Evolutionary conservation across 1,284 basidiomycete genomes (phyloP).

Genomic region (Flammula alnicola): DNA sequence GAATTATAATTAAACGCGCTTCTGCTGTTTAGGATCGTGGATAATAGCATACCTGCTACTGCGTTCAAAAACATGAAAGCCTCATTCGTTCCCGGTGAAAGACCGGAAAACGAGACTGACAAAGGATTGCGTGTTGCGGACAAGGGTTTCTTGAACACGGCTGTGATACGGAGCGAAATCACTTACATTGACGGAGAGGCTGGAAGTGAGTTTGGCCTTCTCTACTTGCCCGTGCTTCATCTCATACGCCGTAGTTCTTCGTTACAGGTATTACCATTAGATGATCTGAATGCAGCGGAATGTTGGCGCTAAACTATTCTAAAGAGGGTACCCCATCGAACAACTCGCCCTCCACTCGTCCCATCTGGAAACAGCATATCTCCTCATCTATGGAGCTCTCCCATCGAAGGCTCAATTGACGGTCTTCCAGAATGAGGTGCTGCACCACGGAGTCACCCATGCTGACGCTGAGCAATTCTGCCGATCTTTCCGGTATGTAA

Average conservation of each 20-base stretch:
- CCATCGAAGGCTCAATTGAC: conserved; percentile 67
- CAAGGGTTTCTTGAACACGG: conserved; percentile 86
- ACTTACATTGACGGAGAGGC: conserved; percentile 89
- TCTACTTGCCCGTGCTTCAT: background rate
- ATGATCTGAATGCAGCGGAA: background rate
- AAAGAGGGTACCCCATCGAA: conserved; percentile 92
- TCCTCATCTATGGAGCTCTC: conserved; percentile 87
- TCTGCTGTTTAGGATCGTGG: conserved; percentile 57
- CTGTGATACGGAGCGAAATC: conserved; percentile 80
- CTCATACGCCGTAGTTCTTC: conserved; percentile 52
- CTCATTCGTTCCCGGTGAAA: conserved; percentile 56
- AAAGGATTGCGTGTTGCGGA: conserved; percentile 80
- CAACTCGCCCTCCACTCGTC: conserved; percentile 79
- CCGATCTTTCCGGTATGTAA: conserved; percentile 69
- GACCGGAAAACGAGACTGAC: conserved; percentile 83
- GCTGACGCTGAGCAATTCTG: conserved; percentile 82
- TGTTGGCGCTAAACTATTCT: background rate
- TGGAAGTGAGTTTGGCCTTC: conserved; percentile 54
- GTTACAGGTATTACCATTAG: conserved; percentile 59
- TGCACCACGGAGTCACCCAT: conserved; percentile 80
- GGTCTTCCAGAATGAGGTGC: conserved; percentile 73
- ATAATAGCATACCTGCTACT: conserved; percentile 80
- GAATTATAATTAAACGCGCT: background rate
- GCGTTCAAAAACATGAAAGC: conserved; percentile 81
- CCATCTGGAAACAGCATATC: conserved; percentile 84